Evolutionary conservation across 1,284 basidiomycete genomes (phyloP), one percentile per base, ranked within the genome.

Genomic region (Hypsizygus ulmarius): DNA sequence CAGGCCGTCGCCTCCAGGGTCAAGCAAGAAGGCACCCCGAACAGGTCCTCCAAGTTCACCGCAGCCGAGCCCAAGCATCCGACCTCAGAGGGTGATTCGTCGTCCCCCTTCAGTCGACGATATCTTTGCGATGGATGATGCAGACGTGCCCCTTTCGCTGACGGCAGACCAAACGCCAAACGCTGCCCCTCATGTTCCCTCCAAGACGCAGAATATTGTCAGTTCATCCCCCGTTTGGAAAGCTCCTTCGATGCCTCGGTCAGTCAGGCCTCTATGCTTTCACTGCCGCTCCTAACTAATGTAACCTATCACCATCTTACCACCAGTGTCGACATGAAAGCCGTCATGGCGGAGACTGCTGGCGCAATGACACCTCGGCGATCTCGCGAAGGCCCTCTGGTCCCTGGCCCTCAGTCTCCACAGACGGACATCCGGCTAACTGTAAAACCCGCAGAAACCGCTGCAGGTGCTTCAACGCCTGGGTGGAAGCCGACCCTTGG

Each of bases 311-410:
- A 42, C 15, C 19, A 49, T 16, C 18, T 28, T 45, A 45, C 21
- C 21, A 7, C 21, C 55, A 91, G 87, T 21, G 78, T 84, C 7
- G 91, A 96, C 61, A 83, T 97, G 74, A 85, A 89, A 56, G 73
- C 81, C 15, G 84, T 97, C 52, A 93, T 97, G 81, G 90, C 88
- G 0, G 90, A 93, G 63, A 81, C 82, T 0, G 79, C 81, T n/a
- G 68, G 50, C 19, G 57, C 59, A 21, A 65, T 64, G 49, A 52
- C 41, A 15, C 43, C 47, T 28, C 48, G 41, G 47, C 49, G 37
- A 37, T 35, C 16, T 3, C 15, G 36, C 9, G 52, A 51, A 12
- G 12, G 25, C 2, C 14, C 21, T 6, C 35, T 39, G 7, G 21
- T 46, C 52, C 11, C 42, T 36, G 21, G 41, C 12, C 21, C 39